Conservation (phyloP, 2,329 filamentous ascomycete genomes). For the Aspergillus fijiensis region DNA sequence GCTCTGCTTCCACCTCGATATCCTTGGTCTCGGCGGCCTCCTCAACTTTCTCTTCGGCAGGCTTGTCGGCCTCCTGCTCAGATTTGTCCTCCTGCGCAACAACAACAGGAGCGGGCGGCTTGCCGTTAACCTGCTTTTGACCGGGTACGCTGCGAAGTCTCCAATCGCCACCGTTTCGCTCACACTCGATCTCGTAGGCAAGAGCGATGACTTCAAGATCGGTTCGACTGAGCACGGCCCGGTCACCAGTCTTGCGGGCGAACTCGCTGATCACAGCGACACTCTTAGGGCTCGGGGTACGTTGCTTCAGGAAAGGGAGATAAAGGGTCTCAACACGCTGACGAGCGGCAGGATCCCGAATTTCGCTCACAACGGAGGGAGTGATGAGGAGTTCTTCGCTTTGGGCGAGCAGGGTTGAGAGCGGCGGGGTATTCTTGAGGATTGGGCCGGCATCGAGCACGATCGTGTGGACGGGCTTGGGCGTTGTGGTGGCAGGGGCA, state of each 20-base stretch:
- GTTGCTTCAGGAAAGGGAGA: constrained; percentile 77
- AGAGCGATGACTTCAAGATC: constrained; percentile 89
- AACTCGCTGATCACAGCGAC: constrained; percentile 80
- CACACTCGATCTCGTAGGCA: constrained; percentile 91
- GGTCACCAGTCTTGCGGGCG: constrained; percentile 83
- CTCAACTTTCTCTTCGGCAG: not conserved
- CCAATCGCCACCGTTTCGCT: constrained; percentile 87
- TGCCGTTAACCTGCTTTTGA: constrained; percentile 75
- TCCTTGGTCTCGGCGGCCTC: not conserved
- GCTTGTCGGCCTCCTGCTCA: constrained; percentile 26
- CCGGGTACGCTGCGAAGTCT: constrained; percentile 74
- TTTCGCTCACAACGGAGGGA: constrained; percentile 82
- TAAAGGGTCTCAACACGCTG: constrained; percentile 79
- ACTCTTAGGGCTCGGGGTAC: constrained; percentile 72
- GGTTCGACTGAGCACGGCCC: constrained; percentile 79
- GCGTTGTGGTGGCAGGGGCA: constrained; percentile 37
- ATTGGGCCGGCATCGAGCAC: constrained; percentile 89
- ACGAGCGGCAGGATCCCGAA: constrained; percentile 78
- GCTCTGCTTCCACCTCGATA: constrained; percentile 25
- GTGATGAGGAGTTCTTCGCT: constrained; percentile 79
- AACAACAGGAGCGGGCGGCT: constrained; percentile 48
- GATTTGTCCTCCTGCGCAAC: constrained; percentile 38
- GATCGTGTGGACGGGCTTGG: constrained; percentile 75
- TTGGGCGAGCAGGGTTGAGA: constrained; percentile 76
- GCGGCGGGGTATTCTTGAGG: constrained; percentile 85